Evolutionary conservation across 805 yeast species (phyloP), one percentile per base, ranked within the genome.

Genomic region (Ogataea zsoltii): DNA sequence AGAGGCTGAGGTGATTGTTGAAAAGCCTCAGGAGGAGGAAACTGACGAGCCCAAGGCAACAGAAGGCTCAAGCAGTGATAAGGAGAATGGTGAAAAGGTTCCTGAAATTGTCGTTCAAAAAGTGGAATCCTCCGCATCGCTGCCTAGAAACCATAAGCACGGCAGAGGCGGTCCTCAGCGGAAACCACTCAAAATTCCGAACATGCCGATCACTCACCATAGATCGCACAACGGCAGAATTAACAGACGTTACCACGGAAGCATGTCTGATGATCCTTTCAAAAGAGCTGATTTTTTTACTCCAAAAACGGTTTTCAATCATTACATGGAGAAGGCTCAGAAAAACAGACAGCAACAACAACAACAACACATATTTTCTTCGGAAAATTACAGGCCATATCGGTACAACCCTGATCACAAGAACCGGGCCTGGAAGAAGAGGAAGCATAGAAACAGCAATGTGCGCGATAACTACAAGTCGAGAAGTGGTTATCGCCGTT

Each of bases 231-330:
- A 49, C 19, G 62, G 58, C 14, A 48, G 55, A 35, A 32, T 50
- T n/a, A 47, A 46, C 41, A 51, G 46, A 38, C 49, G 55, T 17
- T 35, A 46, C 23, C 12, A 35, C 13, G 36, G 21, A 23, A 35
- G 31, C 14, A 12, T 39, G 12, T 28, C 49, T 4, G 60, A 55
- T 33, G 58, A 53, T 12, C 34, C 51, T 5, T 53, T 59, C 56
- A 79, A 79, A 53, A 73, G 92, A 41, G 84, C 82, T 55, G 92
- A 86, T 59, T 83, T 76, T 54, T 86, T 85, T 61, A 86, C 94
- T 3, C 94, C 94, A 2, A 85, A 85, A 44, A 80, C 90, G 19
- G 84, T 82, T 5, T 77, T 81, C 56, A 79, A 77, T 46, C 84
- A 82, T 52, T 85, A 82, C 61, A 77, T 85, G 85, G 88, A 80